These are phyloP conservation scores for Russula dissimulans DNA, from an alignment of 768 basidiomycete species.

Conservation along the genomic window DNA sequence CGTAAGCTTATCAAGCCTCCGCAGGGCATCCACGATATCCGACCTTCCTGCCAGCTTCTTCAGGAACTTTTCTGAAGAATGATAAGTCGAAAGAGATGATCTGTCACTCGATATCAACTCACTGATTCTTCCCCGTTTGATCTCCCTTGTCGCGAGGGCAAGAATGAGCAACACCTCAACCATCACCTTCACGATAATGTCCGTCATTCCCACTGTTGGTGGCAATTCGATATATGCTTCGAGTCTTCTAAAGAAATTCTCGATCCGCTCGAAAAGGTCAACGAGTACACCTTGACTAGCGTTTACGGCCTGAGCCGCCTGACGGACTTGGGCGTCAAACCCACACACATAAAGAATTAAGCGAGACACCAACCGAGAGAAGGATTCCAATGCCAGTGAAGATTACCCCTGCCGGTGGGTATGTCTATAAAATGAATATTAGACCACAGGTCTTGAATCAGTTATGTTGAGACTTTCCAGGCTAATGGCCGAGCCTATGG, in stretches of 20 bases:
- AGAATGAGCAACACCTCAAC: neutral
- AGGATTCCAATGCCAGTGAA: neutral
- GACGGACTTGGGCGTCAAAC: neutral
- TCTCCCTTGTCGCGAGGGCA: neutral
- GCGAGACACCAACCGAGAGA: neutral
- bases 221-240: neutral
- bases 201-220: neutral
- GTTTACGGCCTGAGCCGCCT: neutral
- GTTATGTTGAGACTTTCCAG: neutral
- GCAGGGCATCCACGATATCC: neutral
- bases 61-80: neutral
- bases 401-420: neutral
- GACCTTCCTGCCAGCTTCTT: neutral
- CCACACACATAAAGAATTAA: neutral
- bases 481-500: neutral
- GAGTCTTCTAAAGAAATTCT: neutral
- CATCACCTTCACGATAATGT: neutral
- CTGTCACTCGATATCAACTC: neutral
- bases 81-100: neutral
- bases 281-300: neutral
- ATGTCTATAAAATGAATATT: neutral
- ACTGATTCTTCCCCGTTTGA: neutral
- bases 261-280: neutral
- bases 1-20: neutral
- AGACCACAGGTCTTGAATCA: neutral